phyloP scores from a whole-genome alignment of 2,329 filamentous ascomycete genomes.

The Rosellinia necatrix region DNA sequence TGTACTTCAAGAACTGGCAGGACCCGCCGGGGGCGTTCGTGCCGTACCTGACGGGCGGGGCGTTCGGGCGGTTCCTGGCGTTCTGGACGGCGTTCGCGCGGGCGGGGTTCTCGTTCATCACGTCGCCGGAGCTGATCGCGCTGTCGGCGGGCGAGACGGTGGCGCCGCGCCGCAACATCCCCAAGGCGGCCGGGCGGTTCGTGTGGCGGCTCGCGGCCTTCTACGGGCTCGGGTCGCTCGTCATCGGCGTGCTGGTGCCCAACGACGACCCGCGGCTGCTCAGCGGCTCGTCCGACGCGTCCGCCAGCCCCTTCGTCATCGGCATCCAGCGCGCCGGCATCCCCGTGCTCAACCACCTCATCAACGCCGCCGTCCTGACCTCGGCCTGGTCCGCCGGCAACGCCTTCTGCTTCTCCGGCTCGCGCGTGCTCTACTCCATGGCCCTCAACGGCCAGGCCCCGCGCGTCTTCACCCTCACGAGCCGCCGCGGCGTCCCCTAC shows the following conservation, averaged over 20 bases:
- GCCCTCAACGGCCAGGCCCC: constrained; percentile 70
- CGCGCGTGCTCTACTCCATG: constrained; percentile 72
- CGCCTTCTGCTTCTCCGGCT: constrained; percentile 68
- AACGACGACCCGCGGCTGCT: constrained; percentile 68
- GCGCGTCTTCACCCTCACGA: constrained; percentile 62
- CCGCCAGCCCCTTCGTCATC: constrained; percentile 66
- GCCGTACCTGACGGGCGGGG: constrained; percentile 51
- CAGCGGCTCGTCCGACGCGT: constrained; percentile 60
- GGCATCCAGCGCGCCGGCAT: constrained; percentile 71
- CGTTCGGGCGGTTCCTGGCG: constrained; percentile 59
- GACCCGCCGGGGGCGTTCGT: constrained; percentile 51
- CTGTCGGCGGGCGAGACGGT: constrained; percentile 69
- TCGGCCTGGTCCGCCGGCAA: constrained; percentile 68
- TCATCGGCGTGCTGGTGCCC: constrained; percentile 66
- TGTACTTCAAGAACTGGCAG: constrained; percentile 57
- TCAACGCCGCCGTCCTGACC: constrained; percentile 71
- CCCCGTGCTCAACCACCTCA: constrained; percentile 64
- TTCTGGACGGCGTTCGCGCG: constrained; percentile 62
- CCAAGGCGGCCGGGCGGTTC: constrained; percentile 66
- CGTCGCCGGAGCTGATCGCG: constrained; percentile 65
- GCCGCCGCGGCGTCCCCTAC: constrained; percentile 64
- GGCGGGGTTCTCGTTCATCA: constrained; percentile 66
- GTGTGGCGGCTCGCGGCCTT: constrained; percentile 66
- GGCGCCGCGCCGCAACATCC: constrained; percentile 67
- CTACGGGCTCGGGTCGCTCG: constrained; percentile 65